Base-by-base conservation (phyloP, 371 early-diverging fungal genomes). In the Mucor saturninus region DNA sequence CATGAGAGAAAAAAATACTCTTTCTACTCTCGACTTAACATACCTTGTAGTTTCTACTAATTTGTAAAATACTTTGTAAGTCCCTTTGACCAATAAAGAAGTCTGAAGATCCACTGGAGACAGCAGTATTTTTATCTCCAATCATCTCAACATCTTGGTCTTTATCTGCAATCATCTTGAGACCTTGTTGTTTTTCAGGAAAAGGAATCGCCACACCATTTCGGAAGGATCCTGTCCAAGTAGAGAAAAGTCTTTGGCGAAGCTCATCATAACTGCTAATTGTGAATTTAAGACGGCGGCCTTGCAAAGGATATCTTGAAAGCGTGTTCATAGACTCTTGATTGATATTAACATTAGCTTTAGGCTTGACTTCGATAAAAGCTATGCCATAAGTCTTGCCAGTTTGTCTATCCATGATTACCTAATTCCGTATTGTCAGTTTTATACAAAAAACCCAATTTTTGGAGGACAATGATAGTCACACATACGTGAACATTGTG, bases 1-100 rank as follows among this genome's bases (percentile, higher is more conserved):
- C 21, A 21, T 21, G 21, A 21, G 21, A 21, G 21, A 21, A 56
- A 45, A 39, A 40, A 40, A 40, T 8, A n/a, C n/a, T 13, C 26
- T 46, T 46, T 26, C 21, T 42, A 14, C n/a, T 42, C 15, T 43
- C 2, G 21, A 21, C 21, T 8, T 35, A 11, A 42, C 4, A 56
- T 6, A 69, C 65, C 62, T 69, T 69, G 32, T 54, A 69, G 9
- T 61, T 56, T 49, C 54, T 56, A 35, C 69, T 65, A 14, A 69
- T 37, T 49, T 59, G 58, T 7, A 57, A 28, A 0, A 69, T 11
- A 4, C 37, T 32, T 42, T 69, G 69, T 8, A 69, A 54, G 42
- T 61, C 65, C 28, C 43, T 64, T 58, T 69, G 69, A 14, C n/a
- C 46, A 6, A 69, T 53, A 50, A 65, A 69, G 21, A 54, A 51